Evolutionary conservation across 2,329 filamentous ascomycete genomes (phyloP).

Genomic region (Apiospora sp.): DNA sequence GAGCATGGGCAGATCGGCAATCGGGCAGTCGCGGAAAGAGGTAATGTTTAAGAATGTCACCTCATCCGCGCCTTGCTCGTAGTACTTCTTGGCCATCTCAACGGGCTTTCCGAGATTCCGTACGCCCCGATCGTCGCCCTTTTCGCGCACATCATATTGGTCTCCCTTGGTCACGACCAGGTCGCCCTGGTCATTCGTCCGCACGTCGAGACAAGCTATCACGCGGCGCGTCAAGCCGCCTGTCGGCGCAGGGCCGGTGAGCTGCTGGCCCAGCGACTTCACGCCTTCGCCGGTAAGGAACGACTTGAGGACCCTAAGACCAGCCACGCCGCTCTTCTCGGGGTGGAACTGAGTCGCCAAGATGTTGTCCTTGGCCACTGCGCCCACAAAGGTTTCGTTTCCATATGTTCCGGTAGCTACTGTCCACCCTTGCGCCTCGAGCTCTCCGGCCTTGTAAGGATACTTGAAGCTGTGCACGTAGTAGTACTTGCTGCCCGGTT

Average conservation of each 20-base stretch:
- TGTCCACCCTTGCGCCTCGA: slow-evolving; percentile 86
- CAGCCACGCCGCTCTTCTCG: slow-evolving; percentile 93
- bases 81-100: slow-evolving; percentile 92
- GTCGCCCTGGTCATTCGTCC: slow-evolving; percentile 92
- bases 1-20: slow-evolving; percentile 94
- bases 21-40: slow-evolving; percentile 92
- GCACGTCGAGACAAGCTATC: slow-evolving; percentile 95
- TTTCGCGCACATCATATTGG: slow-evolving; percentile 97
- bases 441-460: slow-evolving; percentile 74
- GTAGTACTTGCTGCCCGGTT: slow-evolving; percentile 91
- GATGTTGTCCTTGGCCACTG: slow-evolving; percentile 84
- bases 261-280: slow-evolving; percentile 54
- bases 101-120: slow-evolving; percentile 97
- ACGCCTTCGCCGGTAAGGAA: slow-evolving; percentile 80
- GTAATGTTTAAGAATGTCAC: slow-evolving; percentile 99
- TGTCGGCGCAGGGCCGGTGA: slow-evolving; percentile 40
- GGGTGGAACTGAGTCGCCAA: slow-evolving; percentile 97
- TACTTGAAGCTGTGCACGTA: slow-evolving; percentile 96
- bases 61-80: slow-evolving; percentile 95
- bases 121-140: slow-evolving; percentile 71
- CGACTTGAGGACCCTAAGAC: slow-evolving; percentile 81
- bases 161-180: slow-evolving; percentile 98
- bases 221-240: slow-evolving; percentile 90
- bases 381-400: slow-evolving; percentile 88
- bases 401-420: slow-evolving; percentile 93